Evolutionary conservation across 1,139 yeast species (phyloP), one percentile per base, ranked within the genome.

Genomic region (Groenewaldozyma auringiensis): DNA sequence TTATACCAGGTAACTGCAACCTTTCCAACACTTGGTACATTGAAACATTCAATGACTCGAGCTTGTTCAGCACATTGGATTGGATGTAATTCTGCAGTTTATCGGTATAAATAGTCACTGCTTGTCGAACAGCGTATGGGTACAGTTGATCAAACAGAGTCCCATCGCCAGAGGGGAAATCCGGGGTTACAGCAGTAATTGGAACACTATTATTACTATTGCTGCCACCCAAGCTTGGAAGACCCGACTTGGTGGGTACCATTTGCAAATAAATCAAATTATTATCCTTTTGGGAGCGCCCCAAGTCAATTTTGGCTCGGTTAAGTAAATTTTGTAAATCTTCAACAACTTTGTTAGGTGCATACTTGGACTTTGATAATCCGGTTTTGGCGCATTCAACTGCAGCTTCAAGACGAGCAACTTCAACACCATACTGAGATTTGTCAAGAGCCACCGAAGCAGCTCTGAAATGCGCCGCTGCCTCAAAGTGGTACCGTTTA

Each of bases 281-380:
- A 59, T 88, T 88, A 53, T 88, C 96, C 55, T 79, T 75, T 53
- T 83, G 88, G 0, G 89, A 78, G 1, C 74, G 67, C 14, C 68
- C 64, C n/a, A 81, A 61, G 1, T 73, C 68, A 1, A 69, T 70
- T 3, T 64, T 59, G 0, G 84, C 69, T 3, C 72, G 71, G 2
- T 61, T 62, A 1, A 62, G 53, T 18, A 83, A 71, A 0, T 79
- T 78, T 21, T 63, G 61, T 4, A 76, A 61, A 51, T 79, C 84
- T 2, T 59, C 62, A 2, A 78, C 60, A 1, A 75, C 76, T 13
- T 63, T 53, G 3, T 62, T 51, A 16, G 63, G 60, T 1, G 78
- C 79, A 51, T 75, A 74, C 46, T 70, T 69, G 41, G 70, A 46
- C 25, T 52, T 50, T 8, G 46, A 32, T 2, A 62, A 51, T 0